Evolutionary conservation across 2,329 filamentous ascomycete species (phyloP).

Genomic region (Ophiocordyceps camponoti-leonardi): DNA sequence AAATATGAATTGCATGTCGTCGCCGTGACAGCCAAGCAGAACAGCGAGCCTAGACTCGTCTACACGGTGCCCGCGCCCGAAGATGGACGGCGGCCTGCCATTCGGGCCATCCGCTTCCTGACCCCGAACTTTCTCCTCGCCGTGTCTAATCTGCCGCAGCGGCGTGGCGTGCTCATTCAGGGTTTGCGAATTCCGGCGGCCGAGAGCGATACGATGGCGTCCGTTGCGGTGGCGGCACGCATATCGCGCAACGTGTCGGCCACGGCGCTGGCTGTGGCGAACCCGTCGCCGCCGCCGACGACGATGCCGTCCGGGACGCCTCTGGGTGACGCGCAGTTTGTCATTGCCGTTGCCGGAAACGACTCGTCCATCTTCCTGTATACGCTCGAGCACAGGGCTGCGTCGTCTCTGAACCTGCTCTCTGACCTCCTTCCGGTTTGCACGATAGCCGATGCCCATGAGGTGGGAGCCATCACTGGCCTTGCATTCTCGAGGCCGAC

Average conservation of each 20-base stretch:
- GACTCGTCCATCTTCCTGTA: constrained; percentile 65
- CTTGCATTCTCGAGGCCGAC: constrained; percentile 40
- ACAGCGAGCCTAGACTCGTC: constrained; percentile 30
- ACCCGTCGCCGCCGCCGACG: constrained; percentile 43
- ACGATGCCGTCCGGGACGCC: constrained; percentile 29
- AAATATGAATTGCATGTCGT: constrained; percentile 57
- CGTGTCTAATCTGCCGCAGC: constrained; percentile 39
- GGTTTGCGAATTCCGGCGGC: constrained; percentile 33
- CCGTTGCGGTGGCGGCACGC: constrained; percentile 32
- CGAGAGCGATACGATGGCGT: constrained; percentile 18
- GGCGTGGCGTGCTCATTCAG: constrained; percentile 37
- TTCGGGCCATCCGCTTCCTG: constrained; percentile 42
- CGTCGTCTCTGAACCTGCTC: constrained; percentile 29
- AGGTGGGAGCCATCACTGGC: constrained; percentile 41
- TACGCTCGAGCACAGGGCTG: constrained; percentile 51
- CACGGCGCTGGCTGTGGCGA: constrained; percentile 60
- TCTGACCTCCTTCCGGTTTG: constrained; percentile 32
- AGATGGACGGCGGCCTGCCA: constrained; percentile 28
- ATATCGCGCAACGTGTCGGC: constrained; percentile 55
- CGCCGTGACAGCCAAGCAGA: constrained; percentile 29
- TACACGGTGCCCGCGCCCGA: constrained; percentile 40
- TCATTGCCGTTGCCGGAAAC: constrained; percentile 64
- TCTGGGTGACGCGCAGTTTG: constrained; percentile 54
- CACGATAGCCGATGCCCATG: constrained; percentile 22
- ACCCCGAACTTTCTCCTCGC: constrained; percentile 39